These are phyloP conservation scores for Suhomyces tanzawaensis DNA, from an alignment of 805 yeast species.

Conservation along the genomic window DNA sequence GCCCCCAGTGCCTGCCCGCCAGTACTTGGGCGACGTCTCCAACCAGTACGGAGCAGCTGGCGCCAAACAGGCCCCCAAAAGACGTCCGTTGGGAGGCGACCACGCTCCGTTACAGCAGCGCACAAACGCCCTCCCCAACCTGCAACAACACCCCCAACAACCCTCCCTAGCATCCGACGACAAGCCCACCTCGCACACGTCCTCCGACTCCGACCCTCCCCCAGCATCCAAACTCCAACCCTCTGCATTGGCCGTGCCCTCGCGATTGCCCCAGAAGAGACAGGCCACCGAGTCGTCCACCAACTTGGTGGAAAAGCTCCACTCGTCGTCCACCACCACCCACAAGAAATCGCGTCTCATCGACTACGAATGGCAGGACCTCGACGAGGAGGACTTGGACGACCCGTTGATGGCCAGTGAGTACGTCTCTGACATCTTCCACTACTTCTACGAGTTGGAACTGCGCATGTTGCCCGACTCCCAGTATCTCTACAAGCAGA, in stretches of 20 bases:
- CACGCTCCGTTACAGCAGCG: constrained; percentile 21
- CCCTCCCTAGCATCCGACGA: not conserved
- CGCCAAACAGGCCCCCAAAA: constrained; percentile 9
- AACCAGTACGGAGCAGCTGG: constrained; percentile 31
- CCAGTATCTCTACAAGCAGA: constrained; percentile 63
- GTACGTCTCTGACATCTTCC: constrained; percentile 84
- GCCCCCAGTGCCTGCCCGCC: constrained; percentile 19
- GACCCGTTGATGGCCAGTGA: constrained; percentile 89
- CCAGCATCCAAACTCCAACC: not conserved
- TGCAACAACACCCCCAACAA: not conserved
- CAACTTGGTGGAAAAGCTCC: constrained; percentile 39
- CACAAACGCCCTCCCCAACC: not conserved
- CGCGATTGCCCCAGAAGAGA: constrained; percentile 47
- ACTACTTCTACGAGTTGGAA: constrained; percentile 72
- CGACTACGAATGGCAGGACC: constrained; percentile 65
- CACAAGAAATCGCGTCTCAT: constrained; percentile 38
- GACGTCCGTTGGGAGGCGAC: constrained; percentile 38
- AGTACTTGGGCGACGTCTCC: constrained; percentile 38
- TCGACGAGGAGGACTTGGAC: constrained; percentile 66
- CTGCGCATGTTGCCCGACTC: constrained; percentile 68
- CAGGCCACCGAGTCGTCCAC: constrained; percentile 55
- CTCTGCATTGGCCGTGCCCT: constrained; percentile 16
- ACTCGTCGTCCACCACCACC: constrained; percentile 11
- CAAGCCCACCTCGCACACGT: not conserved
- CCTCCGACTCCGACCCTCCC: constrained; percentile 1